Evolutionary conservation across 495 filamentous ascomycete genomes (phyloP), one percentile per base, ranked within the genome.

Genomic region (Neurospora sp.): DNA sequence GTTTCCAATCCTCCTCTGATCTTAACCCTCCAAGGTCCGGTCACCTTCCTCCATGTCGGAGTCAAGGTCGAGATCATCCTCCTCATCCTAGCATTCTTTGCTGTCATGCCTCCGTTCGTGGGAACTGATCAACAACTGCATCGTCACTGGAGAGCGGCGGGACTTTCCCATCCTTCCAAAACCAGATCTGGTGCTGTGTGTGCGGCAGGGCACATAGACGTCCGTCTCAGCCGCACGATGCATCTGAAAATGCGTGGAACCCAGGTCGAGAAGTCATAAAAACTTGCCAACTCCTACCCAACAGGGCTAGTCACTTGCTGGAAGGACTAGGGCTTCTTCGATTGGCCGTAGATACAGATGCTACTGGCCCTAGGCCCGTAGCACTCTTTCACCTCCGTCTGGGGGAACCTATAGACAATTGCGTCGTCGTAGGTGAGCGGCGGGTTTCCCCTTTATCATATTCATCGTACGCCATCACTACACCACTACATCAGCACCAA

Each of bases 261-360:
- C 28, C 66, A n/a, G 48, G 39, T 73, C 72, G 72, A 73, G 72
- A 70, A 69, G 54, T 62, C 72, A 48, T 73, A 73, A 73, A 73
- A 73, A 70, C 8, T 40, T 70, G 62, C 72, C 72, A 73, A 73
- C 39, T 70, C 72, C 62, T 70, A 73, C 62, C 48, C 72, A 42
- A 10, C 17, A 11, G 19, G 1, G 72, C 39, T 70, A 36, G 21
- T 31, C 45, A 54, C 11, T 69, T 70, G 72, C 24, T 70, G 62
- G 39, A 73, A 70, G 72, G 72, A 73, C 62, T 73, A 40, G 72
- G 72, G 72, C 54, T 62, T 69, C 38, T 69, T 70, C 62, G 72
- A 73, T 62, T 3, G 54, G 54, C 54, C 54, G 54, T 62, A 28
- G 54, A 62, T 62, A 28, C 13, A 62, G 54, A 62, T 62, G 54